Evolutionary conservation across 2,329 filamentous ascomycete species (phyloP).

Genomic region (Gnomoniopsis smithogilvyi): DNA sequence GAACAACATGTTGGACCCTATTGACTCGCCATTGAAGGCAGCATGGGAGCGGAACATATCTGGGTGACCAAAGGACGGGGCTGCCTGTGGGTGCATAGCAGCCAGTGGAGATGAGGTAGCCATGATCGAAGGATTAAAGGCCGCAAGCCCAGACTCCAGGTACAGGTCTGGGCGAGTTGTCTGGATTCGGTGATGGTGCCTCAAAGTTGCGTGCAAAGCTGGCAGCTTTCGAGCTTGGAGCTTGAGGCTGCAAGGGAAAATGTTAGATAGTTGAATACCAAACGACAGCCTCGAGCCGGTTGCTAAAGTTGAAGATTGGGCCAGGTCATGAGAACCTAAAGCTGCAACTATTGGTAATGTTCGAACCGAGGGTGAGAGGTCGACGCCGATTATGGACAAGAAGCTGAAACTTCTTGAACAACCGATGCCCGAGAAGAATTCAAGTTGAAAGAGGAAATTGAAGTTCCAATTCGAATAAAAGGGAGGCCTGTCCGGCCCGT

Average conservation of each 20-base stretch:
- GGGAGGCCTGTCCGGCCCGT: conserved; percentile 14
- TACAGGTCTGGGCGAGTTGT: conserved; percentile 1
- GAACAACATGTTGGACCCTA: conserved; percentile 71
- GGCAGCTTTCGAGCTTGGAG: neutral
- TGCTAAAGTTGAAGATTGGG: conserved; percentile 18
- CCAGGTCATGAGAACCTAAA: conserved; percentile 30
- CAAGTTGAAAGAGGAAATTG: neutral
- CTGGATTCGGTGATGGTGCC: conserved; percentile 2
- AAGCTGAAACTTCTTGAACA: conserved; percentile 4
- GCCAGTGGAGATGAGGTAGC: conserved; percentile 92
- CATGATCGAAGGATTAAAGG: conserved; percentile 51
- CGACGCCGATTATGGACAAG: conserved; percentile 1
- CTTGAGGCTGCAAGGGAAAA: conserved; percentile 7
- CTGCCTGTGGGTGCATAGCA: conserved; percentile 78
- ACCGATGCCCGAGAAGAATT: conserved; percentile 2
- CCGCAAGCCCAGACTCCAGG: conserved; percentile 5
- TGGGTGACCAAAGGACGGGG: conserved; percentile 57
- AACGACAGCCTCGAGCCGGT: conserved; percentile 26
- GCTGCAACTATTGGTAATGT: conserved; percentile 27
- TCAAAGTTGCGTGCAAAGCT: conserved; percentile 2
- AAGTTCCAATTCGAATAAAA: conserved; percentile 14
- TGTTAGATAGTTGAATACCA: conserved; percentile 12
- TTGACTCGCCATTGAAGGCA: conserved; percentile 48
- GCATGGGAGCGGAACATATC: conserved; percentile 52
- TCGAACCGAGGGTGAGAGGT: conserved; percentile 8